Base-by-base conservation (phyloP, 371 early-diverging fungal genomes). In the Rhizomucor pusillus region DNA sequence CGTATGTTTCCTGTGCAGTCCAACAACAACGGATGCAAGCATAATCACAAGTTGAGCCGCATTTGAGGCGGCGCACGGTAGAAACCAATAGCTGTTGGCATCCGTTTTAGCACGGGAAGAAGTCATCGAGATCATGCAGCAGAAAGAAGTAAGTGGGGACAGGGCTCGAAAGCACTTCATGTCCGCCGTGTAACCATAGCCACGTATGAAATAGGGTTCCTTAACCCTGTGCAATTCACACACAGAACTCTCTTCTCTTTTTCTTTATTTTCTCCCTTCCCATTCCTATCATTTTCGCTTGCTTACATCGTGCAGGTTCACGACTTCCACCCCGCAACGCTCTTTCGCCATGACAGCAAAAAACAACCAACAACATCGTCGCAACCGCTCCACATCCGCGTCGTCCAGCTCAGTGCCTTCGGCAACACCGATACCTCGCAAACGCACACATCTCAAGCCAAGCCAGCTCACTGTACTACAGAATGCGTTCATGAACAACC, bases 401-500 rank as follows among this genome's bases (percentile, higher is more conserved):
- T 41, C 23, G 19, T n/a, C 14, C 29, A 23, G 23, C 18, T 49
- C 44, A 40, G 14, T 37, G 23, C 47, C 18, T 20, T 3, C 14
- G n/a, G 23, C 61, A 55, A 11, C 52, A 56, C 19, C 36, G 57
- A 22, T 56, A 23, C 35, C 63, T 19, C 59, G 72, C 50, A 71
- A 71, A 53, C 72, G 72, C 34, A 71, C 72, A n/a, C 67, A 67
- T 40, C 50, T 71, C 16, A 65, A 59, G 25, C 50, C 62, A 22
- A 43, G 40, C 16, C 67, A 71, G 53, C 57, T 71, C 1, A 54
- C 60, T 29, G 41, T 56, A 10, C 58, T 71, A 34, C 67, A 67
- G 36, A 62, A 53, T 13, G 65, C 71, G 25, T 71, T 67, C 46
- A 52, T 50, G 13, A 49, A 39, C 12, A 71, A 71, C 33, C 60